Evolutionary conservation across 1,284 basidiomycete species (phyloP).

Genomic region (Cryptococcus sp.): DNA sequence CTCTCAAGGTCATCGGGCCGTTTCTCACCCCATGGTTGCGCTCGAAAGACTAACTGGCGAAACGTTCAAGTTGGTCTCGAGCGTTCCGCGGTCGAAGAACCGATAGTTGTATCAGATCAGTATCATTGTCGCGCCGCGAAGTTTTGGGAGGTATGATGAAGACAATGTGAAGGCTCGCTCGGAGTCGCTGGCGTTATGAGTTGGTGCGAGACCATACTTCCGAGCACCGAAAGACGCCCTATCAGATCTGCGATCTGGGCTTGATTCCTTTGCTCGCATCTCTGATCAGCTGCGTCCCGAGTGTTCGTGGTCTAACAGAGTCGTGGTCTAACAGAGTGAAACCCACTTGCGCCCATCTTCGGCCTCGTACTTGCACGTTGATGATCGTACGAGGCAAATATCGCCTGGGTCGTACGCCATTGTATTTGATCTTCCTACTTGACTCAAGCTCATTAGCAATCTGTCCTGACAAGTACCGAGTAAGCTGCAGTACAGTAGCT

Average conservation of each 20-base stretch:
- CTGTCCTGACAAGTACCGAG: no score
- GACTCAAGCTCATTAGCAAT: no score
- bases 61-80: no score
- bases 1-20: constrained; percentile 9
- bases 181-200: not conserved
- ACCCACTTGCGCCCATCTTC: constrained; percentile 11
- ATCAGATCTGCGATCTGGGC: constrained; percentile 15
- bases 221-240: constrained; percentile 11
- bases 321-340: not conserved
- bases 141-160: not conserved
- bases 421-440: not conserved
- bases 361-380: constrained; percentile 4
- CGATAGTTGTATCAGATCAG: no score
- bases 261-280: constrained; percentile 5
- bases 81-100: no score
- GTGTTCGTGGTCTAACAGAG: not conserved
- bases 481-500: not conserved
- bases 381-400: not conserved
- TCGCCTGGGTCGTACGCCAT: not conserved
- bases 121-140: no score
- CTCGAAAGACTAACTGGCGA: constrained; percentile 5
- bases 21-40: constrained; percentile 4
- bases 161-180: not conserved
- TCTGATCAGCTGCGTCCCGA: no score
- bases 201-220: constrained; percentile 1